Evolutionary conservation across 441 rosid genomes (phyloP), one percentile per base, ranked within the genome.

Genomic region (Gossypium aridum): DNA sequence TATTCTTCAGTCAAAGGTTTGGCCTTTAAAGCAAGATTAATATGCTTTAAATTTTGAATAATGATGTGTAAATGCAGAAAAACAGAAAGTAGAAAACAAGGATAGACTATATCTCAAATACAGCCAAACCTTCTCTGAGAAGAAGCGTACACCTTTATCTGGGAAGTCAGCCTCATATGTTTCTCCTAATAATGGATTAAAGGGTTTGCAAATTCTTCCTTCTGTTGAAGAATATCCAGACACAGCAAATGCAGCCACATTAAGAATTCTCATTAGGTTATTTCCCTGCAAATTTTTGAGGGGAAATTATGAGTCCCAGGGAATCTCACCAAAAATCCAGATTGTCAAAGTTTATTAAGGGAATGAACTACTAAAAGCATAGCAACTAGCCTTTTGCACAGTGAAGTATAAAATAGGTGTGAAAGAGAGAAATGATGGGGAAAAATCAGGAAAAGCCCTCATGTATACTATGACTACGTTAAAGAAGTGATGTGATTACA

Each of bases 181-280:
- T 85, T 92, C 96, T 77, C 97, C 98, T 71, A 92, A 79, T 71
- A 92, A 82, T 39, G 98, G 98, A 88, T 92, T 91, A 75, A 92
- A 92, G 39, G 98, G 96, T 80, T 92, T 92, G 85, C 98, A 92
- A 34, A 81, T 83, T 81, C 96, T 87, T 79, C 96, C 98, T 80
- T 92, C 93, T 23, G 96, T 91, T 68, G 98, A 89, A 80, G 96
- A 91, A 85, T 92, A 92, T 64, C 96, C 98, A 34, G 98, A 92
- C 61, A 88, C 88, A 83, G 98, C 98, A 83, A 92, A 92, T 73
- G 98, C 98, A 75, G 98, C 98, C 34, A 92, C 96, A 70, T 92
- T 88, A 65, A 92, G 89, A 69, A 90, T 86, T 80, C 96, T 87
- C 96, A 89, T 87, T 55, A 92, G 90, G 80, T 82, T 80, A 77